phyloP scores from a whole-genome alignment of 305 asterid species.

The Fraxinus dipetala region DNA sequence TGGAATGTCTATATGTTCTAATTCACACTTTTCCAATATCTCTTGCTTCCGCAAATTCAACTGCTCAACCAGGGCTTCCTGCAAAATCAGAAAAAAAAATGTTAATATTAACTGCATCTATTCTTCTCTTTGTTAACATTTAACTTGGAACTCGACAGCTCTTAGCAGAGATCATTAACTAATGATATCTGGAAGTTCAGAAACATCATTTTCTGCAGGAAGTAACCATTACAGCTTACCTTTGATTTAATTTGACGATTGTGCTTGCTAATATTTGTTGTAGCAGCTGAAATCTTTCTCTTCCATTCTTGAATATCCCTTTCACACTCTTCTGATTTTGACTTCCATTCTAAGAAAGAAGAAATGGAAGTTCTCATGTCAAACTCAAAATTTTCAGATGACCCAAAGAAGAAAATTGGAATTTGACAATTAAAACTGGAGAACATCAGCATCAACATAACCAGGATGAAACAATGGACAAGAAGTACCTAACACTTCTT shows the following conservation, averaged over 20 bases:
- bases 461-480: constrained; percentile 15
- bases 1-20: constrained; percentile 78
- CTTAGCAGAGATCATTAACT: constrained; percentile 10
- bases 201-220: constrained; percentile 3
- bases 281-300: constrained; percentile 82
- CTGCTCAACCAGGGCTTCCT: constrained; percentile 88
- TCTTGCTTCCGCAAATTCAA: constrained; percentile 71
- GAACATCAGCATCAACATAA: constrained; percentile 5
- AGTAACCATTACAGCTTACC: constrained; percentile 44
- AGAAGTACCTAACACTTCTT: constrained; percentile 64
- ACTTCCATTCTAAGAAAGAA: constrained; percentile 58
- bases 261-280: constrained; percentile 84
- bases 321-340: constrained; percentile 84
- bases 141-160: constrained; percentile 10
- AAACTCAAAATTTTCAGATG: constrained; percentile 12
- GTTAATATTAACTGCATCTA: constrained; percentile 1
- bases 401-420: not conserved
- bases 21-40: constrained; percentile 85
- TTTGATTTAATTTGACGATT: constrained; percentile 83
- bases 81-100: constrained; percentile 27
- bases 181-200: constrained; percentile 4
- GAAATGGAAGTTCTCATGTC: constrained; percentile 10
- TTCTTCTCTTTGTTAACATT: not conserved
- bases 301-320: constrained; percentile 75
- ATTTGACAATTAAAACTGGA: constrained; percentile 6